Conservation (phyloP, 75 land plant genomes). For the Cupressus sempervirens region DNA sequence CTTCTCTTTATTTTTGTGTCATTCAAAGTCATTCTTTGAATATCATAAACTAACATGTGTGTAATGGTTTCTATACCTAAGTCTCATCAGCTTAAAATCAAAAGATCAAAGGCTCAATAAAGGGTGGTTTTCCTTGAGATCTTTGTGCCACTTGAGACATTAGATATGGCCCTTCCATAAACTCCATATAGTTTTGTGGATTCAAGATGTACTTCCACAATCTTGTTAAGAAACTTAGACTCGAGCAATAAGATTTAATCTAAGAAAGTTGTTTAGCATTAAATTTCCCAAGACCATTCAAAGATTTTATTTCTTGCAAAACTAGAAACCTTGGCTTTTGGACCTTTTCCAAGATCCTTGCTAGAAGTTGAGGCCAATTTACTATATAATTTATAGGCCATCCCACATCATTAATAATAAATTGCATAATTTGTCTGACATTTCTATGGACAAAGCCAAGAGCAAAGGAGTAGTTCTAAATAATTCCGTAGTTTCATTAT, state of each 20-base stretch:
- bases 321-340: slow-evolving; percentile 21
- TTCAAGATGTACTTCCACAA: background rate
- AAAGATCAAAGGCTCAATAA: background rate
- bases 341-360: slow-evolving; percentile 15
- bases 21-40: too few species aligned
- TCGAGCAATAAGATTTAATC: background rate
- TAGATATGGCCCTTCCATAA: background rate
- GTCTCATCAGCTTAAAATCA: background rate
- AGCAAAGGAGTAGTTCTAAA: slow-evolving; percentile 19
- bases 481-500: slow-evolving; percentile 17
- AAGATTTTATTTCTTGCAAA: background rate
- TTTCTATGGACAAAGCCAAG: slow-evolving; percentile 26
- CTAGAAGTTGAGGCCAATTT: slow-evolving; percentile 13
- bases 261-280: background rate
- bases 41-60: too few species aligned
- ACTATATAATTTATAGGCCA: slow-evolving; percentile 22
- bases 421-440: slow-evolving; percentile 33
- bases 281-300: background rate
- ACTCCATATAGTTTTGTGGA: background rate
- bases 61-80: background rate
- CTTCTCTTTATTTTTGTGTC: too few species aligned
- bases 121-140: background rate
- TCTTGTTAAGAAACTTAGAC: background rate
- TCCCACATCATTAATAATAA: slow-evolving; percentile 22
- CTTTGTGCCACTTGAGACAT: background rate